A percentile compares a stretch with the other conserved stretches of the same genome.
These are phyloP conservation scores for Candida oleophila DNA, from an alignment of 805 yeast species.

Conservation along the genomic window DNA sequence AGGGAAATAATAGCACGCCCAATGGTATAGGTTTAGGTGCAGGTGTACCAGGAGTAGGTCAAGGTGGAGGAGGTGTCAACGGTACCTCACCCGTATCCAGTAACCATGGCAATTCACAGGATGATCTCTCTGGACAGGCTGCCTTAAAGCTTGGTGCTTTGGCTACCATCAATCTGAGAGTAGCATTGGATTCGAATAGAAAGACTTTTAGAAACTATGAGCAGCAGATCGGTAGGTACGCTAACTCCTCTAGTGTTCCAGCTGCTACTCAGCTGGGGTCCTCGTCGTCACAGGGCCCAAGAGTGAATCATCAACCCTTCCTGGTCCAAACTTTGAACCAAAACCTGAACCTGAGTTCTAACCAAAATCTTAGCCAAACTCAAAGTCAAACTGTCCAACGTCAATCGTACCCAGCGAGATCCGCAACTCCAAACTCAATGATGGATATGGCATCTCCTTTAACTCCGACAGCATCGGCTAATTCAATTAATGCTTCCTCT, in stretches of 20 bases:
- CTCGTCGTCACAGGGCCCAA: slow-evolving; percentile 4
- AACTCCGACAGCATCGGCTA: slow-evolving; percentile 8
- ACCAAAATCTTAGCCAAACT: neutral
- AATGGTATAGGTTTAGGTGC: neutral
- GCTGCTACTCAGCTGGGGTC: neutral
- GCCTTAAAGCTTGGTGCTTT: slow-evolving; percentile 61
- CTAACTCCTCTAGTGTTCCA: slow-evolving; percentile 1
- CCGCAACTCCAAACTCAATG: neutral
- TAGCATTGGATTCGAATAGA: slow-evolving; percentile 43
- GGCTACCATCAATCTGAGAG: slow-evolving; percentile 61
- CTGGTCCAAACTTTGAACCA: slow-evolving; percentile 10
- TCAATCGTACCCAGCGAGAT: neutral
- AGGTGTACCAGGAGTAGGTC: too few species aligned
- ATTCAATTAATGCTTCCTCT: slow-evolving; percentile 4
- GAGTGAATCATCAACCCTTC: slow-evolving; percentile 13
- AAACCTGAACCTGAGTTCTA: slow-evolving; percentile 1
- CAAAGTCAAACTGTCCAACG: neutral
- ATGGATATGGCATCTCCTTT: slow-evolving; percentile 3
- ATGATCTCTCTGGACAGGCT: slow-evolving; percentile 18
- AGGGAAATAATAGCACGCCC: neutral
- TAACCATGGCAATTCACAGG: neutral
- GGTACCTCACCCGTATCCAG: neutral
- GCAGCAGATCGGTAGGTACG: slow-evolving; percentile 6
- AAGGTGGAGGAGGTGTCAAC: neutral
- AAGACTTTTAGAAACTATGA: slow-evolving; percentile 17